phyloP scores from a whole-genome alignment of 2,329 filamentous ascomycete species.

The Tolypocladium tropicale region DNA sequence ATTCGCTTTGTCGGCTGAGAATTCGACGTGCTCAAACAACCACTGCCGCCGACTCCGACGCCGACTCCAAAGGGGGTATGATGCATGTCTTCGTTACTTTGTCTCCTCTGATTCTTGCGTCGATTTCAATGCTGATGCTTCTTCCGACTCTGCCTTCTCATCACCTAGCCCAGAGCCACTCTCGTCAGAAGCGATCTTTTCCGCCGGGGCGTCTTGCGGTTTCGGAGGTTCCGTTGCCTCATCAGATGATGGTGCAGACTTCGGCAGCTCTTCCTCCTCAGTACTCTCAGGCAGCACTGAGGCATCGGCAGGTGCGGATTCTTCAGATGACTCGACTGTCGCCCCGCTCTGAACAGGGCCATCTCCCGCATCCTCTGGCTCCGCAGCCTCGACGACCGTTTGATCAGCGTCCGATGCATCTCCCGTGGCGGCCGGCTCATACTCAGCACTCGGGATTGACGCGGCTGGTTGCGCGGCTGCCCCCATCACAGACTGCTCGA shows the following conservation, averaged over 20 bases:
- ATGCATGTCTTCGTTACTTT: not conserved
- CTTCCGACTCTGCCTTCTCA: not conserved
- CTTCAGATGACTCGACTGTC: not conserved
- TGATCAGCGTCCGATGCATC: conserved; percentile 1
- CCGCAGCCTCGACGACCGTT: conserved; percentile 1
- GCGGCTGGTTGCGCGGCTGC: conserved; percentile 3
- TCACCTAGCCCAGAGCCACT: not conserved
- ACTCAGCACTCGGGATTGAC: conserved; percentile 3
- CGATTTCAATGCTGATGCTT: not conserved
- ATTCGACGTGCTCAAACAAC: not conserved
- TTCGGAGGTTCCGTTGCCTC: not conserved
- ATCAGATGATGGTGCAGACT: not conserved
- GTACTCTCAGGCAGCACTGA: not conserved
- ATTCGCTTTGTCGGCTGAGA: not conserved
- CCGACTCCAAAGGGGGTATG: not conserved
- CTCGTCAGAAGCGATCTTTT: not conserved
- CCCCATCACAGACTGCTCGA: conserved; percentile 22
- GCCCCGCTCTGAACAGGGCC: not conserved
- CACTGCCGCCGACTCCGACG: not conserved
- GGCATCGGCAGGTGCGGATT: not conserved
- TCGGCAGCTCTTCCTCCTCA: not conserved
- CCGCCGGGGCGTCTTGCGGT: not conserved
- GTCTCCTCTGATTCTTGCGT: not conserved
- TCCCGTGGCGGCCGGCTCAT: conserved; percentile 3
- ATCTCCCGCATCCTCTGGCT: not conserved